Evolutionary conservation across 225 moss, liverwort and hornwort genomes (phyloP).

Genomic region (Asterella californica): DNA sequence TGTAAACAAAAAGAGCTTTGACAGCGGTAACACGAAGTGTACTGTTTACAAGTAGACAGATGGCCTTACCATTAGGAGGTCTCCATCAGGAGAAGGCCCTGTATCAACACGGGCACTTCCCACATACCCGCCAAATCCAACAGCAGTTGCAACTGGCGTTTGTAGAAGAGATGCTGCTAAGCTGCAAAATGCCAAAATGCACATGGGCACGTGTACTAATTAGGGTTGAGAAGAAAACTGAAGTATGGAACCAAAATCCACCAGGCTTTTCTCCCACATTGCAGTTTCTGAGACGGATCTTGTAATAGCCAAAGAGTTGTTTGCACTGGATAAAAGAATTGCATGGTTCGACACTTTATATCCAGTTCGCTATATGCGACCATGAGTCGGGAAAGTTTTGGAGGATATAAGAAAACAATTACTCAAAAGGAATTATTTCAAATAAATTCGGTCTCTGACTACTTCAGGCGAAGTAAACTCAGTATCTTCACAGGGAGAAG

Average conservation of each 20-base stretch:
- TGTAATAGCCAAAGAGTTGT: too few species aligned
- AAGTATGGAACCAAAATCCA: neutral
- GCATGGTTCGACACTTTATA: too few species aligned
- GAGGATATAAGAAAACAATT: neutral
- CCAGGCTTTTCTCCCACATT: neutral
- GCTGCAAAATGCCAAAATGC: conserved; percentile 37
- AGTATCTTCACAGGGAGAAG: neutral
- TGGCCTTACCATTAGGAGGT: conserved; percentile 50
- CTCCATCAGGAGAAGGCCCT: conserved; percentile 50
- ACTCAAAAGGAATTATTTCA: neutral
- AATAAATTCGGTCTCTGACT: neutral
- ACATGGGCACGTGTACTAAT: neutral
- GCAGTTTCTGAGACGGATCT: neutral
- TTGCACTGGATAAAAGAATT: too few species aligned
- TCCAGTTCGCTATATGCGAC: too few species aligned
- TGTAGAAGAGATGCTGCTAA: conserved; percentile 65
- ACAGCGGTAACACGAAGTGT: neutral
- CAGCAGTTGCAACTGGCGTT: conserved; percentile 50
- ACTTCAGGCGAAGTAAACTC: neutral
- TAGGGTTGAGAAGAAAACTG: neutral
- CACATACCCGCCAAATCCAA: conserved; percentile 83
- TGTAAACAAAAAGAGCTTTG: neutral
- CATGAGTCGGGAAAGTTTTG: neutral
- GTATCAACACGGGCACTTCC: conserved; percentile 64
- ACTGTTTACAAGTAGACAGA: neutral